Percentiles rank a stretch among this genome's conserved stretches.
Evolutionary conservation across 208 protist genomes (phyloP).

Genomic region (Acanthamoeba royreba): DNA sequence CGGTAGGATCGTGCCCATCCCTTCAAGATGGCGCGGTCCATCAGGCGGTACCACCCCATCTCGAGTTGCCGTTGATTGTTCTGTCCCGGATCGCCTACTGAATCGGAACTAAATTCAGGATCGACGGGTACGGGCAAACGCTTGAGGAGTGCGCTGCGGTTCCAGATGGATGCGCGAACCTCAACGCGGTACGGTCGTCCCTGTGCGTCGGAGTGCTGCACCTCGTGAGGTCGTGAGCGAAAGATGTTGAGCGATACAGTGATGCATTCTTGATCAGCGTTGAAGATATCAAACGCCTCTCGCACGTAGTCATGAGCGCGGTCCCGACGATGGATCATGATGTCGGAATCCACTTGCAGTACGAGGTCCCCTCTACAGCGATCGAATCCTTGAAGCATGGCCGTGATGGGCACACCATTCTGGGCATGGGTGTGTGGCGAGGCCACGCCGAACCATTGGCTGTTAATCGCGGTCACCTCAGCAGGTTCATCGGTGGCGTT

Average conservation of each 20-base stretch:
- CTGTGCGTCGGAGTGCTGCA: not conserved
- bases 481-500: not conserved
- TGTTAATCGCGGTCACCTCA: not conserved
- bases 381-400: not conserved
- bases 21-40: not conserved
- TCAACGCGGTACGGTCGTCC: not conserved
- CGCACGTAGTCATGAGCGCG: not conserved
- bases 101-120: too few species aligned
- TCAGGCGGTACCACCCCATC: not conserved
- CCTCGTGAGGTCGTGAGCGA: not conserved
- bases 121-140: not conserved
- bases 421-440: not conserved
- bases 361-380: not conserved
- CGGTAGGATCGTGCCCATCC: not conserved
- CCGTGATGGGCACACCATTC: not conserved
- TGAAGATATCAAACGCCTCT: not conserved
- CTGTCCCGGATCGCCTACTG: too few species aligned
- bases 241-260: not conserved
- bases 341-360: not conserved
- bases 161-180: not conserved
- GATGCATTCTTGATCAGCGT: not conserved
- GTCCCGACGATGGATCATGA: not conserved
- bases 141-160: not conserved
- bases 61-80: not conserved
- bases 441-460: not conserved